Percentiles rank a stretch among this genome's conserved stretches.
phyloP scores from a whole-genome alignment of 345 rosid species.

The Citrus australasica region DNA sequence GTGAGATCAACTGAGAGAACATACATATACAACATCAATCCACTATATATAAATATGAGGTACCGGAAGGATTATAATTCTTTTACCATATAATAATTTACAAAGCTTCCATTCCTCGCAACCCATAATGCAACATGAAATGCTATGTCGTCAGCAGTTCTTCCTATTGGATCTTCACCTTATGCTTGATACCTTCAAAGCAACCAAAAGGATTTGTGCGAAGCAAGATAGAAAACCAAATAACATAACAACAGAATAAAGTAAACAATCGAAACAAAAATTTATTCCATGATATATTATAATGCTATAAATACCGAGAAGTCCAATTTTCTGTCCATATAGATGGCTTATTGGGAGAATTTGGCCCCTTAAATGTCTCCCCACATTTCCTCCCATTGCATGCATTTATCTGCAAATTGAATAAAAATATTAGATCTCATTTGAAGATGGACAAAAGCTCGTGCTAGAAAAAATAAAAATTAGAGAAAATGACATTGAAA shows the following conservation, averaged over 20 bases:
- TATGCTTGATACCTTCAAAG: conserved; percentile 12
- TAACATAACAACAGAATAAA: no score
- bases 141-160: conserved; percentile 8
- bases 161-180: background rate
- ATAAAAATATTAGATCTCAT: background rate
- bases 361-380: conserved; percentile 33
- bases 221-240: background rate
- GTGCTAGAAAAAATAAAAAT: background rate
- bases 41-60: no score
- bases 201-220: background rate
- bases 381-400: conserved; percentile 37
- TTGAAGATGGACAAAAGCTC: background rate
- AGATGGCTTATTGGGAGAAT: conserved; percentile 38
- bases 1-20: no score
- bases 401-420: conserved; percentile 27
- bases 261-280: background rate
- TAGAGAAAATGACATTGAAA: no score
- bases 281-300: background rate
- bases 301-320: conserved; percentile 9
- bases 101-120: conserved; percentile 16
- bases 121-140: conserved; percentile 16
- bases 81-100: conserved; percentile 15
- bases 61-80: no score
- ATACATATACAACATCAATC: no score
- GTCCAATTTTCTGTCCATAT: conserved; percentile 43